Conservation (phyloP, 768 basidiomycete species). For the Leccinum truebloodii region DNA sequence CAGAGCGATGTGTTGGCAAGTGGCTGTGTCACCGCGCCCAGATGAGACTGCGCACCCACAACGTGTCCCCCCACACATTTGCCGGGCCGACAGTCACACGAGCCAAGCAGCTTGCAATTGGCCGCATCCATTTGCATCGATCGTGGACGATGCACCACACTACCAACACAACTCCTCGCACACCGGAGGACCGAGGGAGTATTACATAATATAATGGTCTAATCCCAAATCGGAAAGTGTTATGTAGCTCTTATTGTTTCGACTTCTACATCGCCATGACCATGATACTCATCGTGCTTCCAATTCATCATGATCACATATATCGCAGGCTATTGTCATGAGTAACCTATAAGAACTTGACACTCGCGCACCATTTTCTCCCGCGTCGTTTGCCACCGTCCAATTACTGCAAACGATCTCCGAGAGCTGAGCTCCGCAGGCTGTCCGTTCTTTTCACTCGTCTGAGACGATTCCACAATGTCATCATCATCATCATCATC, state of each 20-base stretch:
- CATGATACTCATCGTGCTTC: slow-evolving; percentile 2
- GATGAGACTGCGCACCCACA: not conserved
- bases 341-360: slow-evolving; percentile 20
- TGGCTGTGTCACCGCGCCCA: slow-evolving; percentile 16
- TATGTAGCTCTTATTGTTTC: slow-evolving; percentile 24
- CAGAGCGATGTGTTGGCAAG: not conserved
- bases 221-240: slow-evolving; percentile 23
- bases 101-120: not conserved
- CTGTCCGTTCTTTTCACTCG: slow-evolving; percentile 29
- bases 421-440: slow-evolving; percentile 17
- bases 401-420: slow-evolving; percentile 19
- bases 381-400: slow-evolving; percentile 2
- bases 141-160: too few species aligned
- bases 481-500: slow-evolving; percentile 10
- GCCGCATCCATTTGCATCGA: too few species aligned
- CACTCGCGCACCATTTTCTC: not conserved
- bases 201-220: slow-evolving; percentile 3
- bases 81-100: not conserved
- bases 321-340: slow-evolving; percentile 16
- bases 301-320: not conserved
- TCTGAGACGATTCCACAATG: slow-evolving; percentile 26
- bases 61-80: not conserved
- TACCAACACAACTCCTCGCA: too few species aligned
- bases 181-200: not conserved
- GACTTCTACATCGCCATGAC: not conserved